These are phyloP conservation scores for Claviceps cyperi DNA, from an alignment of 2,329 filamentous ascomycete genomes.

Conservation along the genomic window DNA sequence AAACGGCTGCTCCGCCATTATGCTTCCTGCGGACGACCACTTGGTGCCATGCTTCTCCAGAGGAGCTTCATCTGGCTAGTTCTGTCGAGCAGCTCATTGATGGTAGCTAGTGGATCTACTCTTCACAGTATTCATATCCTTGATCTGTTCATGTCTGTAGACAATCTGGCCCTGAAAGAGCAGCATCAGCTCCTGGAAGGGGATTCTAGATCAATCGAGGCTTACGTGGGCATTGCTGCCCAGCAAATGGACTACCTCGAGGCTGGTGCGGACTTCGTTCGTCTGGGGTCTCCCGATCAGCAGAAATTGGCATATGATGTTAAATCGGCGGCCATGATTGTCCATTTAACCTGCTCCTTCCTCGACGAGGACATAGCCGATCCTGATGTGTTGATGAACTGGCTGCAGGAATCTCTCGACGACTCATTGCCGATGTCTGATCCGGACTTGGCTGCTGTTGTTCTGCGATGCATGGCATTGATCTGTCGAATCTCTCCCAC, in stretches of 20 bases:
- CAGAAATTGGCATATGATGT: conserved; percentile 76
- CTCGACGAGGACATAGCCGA: conserved; percentile 73
- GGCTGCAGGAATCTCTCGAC: conserved; percentile 71
- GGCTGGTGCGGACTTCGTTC: conserved; percentile 75
- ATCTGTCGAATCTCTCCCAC: conserved; percentile 61
- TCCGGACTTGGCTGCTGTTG: conserved; percentile 58
- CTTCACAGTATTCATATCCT: conserved; percentile 52
- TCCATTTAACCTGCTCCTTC: conserved; percentile 73
- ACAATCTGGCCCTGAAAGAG: conserved; percentile 27
- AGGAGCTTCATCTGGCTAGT: conserved; percentile 78
- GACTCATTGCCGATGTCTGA: conserved; percentile 76
- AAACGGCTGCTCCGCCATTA: conserved; percentile 76
- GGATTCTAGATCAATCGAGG: conserved; percentile 42
- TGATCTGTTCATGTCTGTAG: conserved; percentile 53
- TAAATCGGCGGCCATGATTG: conserved; percentile 67
- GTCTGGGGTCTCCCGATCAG: conserved; percentile 68
- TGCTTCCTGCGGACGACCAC: conserved; percentile 58
- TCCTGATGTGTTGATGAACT: conserved; percentile 60
- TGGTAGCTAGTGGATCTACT: conserved; percentile 48
- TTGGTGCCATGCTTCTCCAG: conserved; percentile 85
- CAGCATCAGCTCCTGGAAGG: conserved; percentile 27
- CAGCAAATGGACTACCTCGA: conserved; percentile 81
- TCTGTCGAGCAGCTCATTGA: conserved; percentile 60
- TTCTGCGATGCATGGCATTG: conserved; percentile 69
- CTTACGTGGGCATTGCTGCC: conserved; percentile 56